A percentile compares a stretch with the other conserved stretches of the same genome.
phyloP scores from a whole-genome alignment of 768 basidiomycete species.

The Auricularia heimuer region DNA sequence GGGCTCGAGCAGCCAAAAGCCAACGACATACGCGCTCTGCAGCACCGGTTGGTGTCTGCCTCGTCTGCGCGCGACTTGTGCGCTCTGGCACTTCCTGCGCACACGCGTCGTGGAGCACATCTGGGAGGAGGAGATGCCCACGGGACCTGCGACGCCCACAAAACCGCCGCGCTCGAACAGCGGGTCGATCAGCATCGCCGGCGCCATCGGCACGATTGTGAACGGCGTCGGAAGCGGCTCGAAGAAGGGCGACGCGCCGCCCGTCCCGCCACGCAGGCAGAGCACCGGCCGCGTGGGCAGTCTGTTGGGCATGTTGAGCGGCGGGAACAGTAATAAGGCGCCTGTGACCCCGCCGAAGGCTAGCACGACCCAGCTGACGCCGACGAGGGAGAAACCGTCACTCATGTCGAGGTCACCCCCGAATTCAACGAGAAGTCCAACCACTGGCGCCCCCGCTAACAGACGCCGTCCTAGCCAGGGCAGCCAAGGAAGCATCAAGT shows the following conservation, averaged over 20 bases:
- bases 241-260: slow-evolving; percentile 36
- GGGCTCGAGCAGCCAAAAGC: slow-evolving; percentile 13
- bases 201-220: background rate
- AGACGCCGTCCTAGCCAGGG: background rate
- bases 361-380: background rate
- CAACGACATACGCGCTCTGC: slow-evolving; percentile 70
- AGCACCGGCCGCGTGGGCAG: slow-evolving; percentile 21
- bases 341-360: background rate
- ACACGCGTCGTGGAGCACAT: slow-evolving; percentile 73
- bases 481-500: background rate
- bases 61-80: slow-evolving; percentile 78
- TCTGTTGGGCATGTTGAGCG: slow-evolving; percentile 57
- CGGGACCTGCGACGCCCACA: slow-evolving; percentile 20
- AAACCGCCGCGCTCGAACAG: background rate
- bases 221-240: background rate
- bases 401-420: background rate
- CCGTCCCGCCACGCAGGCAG: slow-evolving; percentile 51
- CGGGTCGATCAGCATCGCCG: background rate
- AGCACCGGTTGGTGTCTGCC: slow-evolving; percentile 76
- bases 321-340: slow-evolving; percentile 13
- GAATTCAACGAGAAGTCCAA: background rate
- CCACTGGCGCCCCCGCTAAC: background rate
- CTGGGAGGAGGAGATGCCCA: slow-evolving; percentile 71
- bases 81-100: slow-evolving; percentile 81
- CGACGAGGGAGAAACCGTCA: slow-evolving; percentile 1